phyloP scores from a whole-genome alignment of 1,284 basidiomycete species.

The Bjerkandera adusta region DNA sequence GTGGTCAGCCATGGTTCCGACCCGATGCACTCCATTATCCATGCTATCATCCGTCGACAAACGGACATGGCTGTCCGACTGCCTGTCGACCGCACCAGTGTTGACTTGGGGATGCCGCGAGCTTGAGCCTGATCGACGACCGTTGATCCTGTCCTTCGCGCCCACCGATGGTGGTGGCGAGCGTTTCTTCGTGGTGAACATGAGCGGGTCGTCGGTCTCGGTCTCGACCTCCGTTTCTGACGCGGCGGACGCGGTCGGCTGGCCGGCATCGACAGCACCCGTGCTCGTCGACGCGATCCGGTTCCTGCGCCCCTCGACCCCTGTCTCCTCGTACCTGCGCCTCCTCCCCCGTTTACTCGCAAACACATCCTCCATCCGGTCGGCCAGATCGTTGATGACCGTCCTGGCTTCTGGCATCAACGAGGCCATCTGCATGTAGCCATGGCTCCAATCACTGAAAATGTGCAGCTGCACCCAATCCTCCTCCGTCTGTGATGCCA shows the following conservation, averaged over 20 bases:
- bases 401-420: conserved; percentile 82
- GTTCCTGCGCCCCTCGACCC: conserved; percentile 1
- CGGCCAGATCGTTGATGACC: conserved; percentile 87
- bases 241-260: conserved; percentile 27
- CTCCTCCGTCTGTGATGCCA: conserved; percentile 74
- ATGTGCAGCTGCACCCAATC: conserved; percentile 96
- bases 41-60: not conserved
- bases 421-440: conserved; percentile 91
- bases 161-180: conserved; percentile 32
- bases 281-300: not conserved
- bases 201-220: conserved; percentile 69
- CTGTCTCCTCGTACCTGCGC: not conserved
- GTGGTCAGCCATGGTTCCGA: not conserved
- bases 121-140: conserved; percentile 1
- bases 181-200: conserved; percentile 66
- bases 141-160: conserved; percentile 10
- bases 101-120: conserved; percentile 1
- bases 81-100: not conserved
- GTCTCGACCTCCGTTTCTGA: conserved; percentile 40
- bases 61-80: not conserved
- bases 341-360: conserved; percentile 24
- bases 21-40: conserved; percentile 1
- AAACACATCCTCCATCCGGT: conserved; percentile 89
- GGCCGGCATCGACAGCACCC: conserved; percentile 16
- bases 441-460: conserved; percentile 90